A percentile compares a stretch with the other conserved stretches of the same genome.
Conservation (phyloP, 768 basidiomycete species). For the Tricholoma terreum region DNA sequence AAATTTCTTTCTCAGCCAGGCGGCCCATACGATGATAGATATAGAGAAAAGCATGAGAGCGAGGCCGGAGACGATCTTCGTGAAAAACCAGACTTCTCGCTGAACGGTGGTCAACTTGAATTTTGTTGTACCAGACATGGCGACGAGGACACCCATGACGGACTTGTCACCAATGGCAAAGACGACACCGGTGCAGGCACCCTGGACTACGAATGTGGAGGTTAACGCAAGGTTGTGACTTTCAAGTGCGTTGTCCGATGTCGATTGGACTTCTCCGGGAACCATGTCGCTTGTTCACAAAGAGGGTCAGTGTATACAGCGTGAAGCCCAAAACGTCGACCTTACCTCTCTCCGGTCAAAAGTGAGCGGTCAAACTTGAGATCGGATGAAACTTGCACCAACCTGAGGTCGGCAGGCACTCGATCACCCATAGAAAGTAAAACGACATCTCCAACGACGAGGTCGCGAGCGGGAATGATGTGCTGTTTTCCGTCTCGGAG, state of each 20-base stretch:
- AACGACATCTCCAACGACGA: conserved; percentile 68
- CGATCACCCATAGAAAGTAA: conserved; percentile 62
- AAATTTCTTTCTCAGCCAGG: neutral
- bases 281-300: neutral
- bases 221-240: conserved; percentile 6
- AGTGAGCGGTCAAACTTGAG: conserved; percentile 61
- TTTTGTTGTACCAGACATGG: neutral
- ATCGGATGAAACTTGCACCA: conserved; percentile 58
- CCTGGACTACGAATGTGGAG: neutral
- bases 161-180: neutral
- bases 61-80: conserved; percentile 41
- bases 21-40: neutral
- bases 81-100: conserved; percentile 42
- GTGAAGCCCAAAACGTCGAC: neutral
- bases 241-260: conserved; percentile 34
- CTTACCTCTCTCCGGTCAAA: conserved; percentile 58
- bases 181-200: neutral
- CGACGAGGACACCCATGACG: neutral
- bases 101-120: conserved; percentile 1
- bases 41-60: conserved; percentile 2
- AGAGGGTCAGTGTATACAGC: neutral
- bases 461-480: conserved; percentile 54
- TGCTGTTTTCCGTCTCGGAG: neutral
- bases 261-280: conserved; percentile 27
- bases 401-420: conserved; percentile 66